These are phyloP conservation scores for Fraxinus albicans DNA, from an alignment of 305 asterid genomes.

Conservation along the genomic window DNA sequence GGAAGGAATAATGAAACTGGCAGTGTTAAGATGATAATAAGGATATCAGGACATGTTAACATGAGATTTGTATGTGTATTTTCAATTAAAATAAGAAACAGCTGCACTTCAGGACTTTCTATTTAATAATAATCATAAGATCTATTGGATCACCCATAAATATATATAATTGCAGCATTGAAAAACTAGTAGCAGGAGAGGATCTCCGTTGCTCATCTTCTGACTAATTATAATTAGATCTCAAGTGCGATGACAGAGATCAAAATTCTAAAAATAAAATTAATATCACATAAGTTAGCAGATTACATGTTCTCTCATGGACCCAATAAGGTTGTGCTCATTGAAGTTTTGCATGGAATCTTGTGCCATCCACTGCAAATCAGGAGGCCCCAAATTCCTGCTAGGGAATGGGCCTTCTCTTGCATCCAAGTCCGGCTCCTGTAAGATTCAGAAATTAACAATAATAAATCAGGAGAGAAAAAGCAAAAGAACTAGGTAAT, in stretches of 20 bases:
- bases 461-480: conserved; percentile 14
- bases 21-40: neutral
- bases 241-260: neutral
- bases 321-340: conserved; percentile 60
- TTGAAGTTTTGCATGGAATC: conserved; percentile 46
- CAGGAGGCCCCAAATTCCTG: conserved; percentile 54
- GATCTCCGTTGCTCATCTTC: neutral
- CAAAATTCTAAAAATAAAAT: neutral
- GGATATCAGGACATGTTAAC: conserved; percentile 7
- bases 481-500: conserved; percentile 1
- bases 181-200: neutral
- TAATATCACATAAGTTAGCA: conserved; percentile 5
- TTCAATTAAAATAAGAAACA: neutral
- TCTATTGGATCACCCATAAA: conserved; percentile 11
- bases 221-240: conserved; percentile 7
- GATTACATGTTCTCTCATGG: conserved; percentile 67
- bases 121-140: conserved; percentile 6
- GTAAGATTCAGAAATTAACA: conserved; percentile 29
- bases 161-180: conserved; percentile 3
- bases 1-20: conserved; percentile 3
- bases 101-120: neutral
- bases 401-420: conserved; percentile 60
- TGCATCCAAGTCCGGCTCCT: conserved; percentile 69
- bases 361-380: conserved; percentile 59
- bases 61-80: neutral